Conservation (phyloP, 352 stramenopile genomes). For the Thalassiosira ordinaria region DNA sequence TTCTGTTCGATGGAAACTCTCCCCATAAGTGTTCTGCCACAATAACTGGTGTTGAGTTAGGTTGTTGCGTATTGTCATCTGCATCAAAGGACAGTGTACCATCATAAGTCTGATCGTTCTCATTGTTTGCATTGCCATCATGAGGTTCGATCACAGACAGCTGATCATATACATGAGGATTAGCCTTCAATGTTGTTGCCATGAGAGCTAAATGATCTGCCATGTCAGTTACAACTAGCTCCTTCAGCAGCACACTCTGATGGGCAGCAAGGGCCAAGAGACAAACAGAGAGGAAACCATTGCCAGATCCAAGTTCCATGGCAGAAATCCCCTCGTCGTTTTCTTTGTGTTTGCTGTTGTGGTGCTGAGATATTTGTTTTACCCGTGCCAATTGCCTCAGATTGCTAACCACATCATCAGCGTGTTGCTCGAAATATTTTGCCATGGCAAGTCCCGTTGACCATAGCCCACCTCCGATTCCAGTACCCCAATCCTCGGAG, state of each 20-base stretch:
- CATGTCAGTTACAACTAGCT: slow-evolving; percentile 75
- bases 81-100: not conserved
- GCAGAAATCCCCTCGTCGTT: slow-evolving; percentile 38
- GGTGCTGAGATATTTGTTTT: slow-evolving; percentile 1
- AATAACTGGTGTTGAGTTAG: slow-evolving; percentile 16
- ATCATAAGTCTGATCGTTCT: not conserved
- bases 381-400: slow-evolving; percentile 19
- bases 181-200: slow-evolving; percentile 59
- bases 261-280: slow-evolving; percentile 49
- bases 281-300: slow-evolving; percentile 79
- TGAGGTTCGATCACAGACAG: slow-evolving; percentile 17
- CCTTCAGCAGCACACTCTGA: slow-evolving; percentile 21
- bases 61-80: not conserved
- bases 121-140: too few species aligned
- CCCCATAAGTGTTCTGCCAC: slow-evolving; percentile 75
- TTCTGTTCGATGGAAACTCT: slow-evolving; percentile 24
- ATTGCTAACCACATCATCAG: slow-evolving; percentile 35
- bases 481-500: slow-evolving; percentile 72
- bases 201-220: slow-evolving; percentile 75
- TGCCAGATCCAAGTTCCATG: slow-evolving; percentile 78
- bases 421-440: slow-evolving; percentile 68
- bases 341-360: not conserved
- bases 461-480: slow-evolving; percentile 81
- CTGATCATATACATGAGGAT: slow-evolving; percentile 56
- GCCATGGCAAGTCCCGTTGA: slow-evolving; percentile 71